A percentile compares a stretch with the other conserved stretches of the same genome.
Conservation (phyloP, 2,329 filamentous ascomycete species). For the Sclerotinia nivalis region DNA sequence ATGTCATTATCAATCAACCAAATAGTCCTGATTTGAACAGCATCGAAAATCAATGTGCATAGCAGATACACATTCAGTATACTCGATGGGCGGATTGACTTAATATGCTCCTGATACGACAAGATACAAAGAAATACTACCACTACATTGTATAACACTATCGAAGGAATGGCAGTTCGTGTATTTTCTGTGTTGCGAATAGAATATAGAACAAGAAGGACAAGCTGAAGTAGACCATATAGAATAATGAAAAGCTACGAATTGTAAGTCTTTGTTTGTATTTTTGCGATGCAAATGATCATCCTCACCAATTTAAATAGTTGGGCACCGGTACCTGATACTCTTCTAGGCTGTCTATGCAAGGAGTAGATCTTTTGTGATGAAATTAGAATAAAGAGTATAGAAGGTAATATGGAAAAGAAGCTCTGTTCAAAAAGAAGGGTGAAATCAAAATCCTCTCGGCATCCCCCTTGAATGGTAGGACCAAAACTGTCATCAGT, state of each 20-base stretch:
- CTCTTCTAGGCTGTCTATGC: background rate
- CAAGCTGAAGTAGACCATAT: constrained; percentile 26
- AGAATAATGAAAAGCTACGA: background rate
- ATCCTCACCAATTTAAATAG: background rate
- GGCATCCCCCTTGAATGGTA: background rate
- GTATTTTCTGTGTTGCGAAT: constrained; percentile 21
- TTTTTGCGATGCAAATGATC: background rate
- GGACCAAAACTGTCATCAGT: constrained; percentile 13
- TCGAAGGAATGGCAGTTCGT: constrained; percentile 33
- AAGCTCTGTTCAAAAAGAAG: constrained; percentile 34
- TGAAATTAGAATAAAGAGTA: constrained; percentile 26
- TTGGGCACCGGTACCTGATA: background rate
- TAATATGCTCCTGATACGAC: constrained; percentile 17
- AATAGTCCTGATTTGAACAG: constrained; percentile 29
- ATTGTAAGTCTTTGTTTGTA: background rate
- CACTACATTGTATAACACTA: constrained; percentile 24
- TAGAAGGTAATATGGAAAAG: constrained; percentile 30
- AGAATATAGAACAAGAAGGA: constrained; percentile 27
- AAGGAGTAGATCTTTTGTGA: constrained; percentile 8
- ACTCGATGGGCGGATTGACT: constrained; percentile 21
- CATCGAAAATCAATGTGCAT: constrained; percentile 28
- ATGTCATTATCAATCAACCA: constrained; percentile 31
- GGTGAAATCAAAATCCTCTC: constrained; percentile 32
- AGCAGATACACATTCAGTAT: constrained; percentile 30
- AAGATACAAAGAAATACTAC: constrained; percentile 23